Percentiles rank a stretch among this genome's conserved stretches.
Conservation (phyloP, 2,329 filamentous ascomycete species). For the Arthrobotrys entomopaga region DNA sequence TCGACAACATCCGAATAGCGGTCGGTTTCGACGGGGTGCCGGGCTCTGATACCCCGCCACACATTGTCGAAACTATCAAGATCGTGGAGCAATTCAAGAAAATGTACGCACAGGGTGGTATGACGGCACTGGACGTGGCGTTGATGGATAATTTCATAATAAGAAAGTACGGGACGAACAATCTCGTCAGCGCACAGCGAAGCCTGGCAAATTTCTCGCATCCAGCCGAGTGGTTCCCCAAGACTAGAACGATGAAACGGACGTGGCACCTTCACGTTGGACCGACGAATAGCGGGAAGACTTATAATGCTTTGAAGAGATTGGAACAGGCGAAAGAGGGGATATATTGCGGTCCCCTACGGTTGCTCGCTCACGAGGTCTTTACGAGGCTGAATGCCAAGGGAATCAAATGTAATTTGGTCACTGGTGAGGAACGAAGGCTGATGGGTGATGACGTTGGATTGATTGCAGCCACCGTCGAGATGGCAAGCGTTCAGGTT, state of each 20-base stretch:
- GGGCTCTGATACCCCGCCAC: not conserved
- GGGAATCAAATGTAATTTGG: constrained; percentile 77
- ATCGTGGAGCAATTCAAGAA: constrained; percentile 37
- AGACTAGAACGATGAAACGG: constrained; percentile 80
- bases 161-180: constrained; percentile 33
- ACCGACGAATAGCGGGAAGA: constrained; percentile 98
- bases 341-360: constrained; percentile 88
- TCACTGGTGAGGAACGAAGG: constrained; percentile 91
- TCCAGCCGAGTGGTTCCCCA: constrained; percentile 91
- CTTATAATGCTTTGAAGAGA: constrained; percentile 88
- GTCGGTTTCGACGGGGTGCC: constrained; percentile 8
- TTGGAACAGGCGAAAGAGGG: constrained; percentile 80
- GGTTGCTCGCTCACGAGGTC: constrained; percentile 92
- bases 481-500: constrained; percentile 76
- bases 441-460: constrained; percentile 70
- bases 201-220: constrained; percentile 44
- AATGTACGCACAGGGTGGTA: constrained; percentile 42
- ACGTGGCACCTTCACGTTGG: constrained; percentile 93
- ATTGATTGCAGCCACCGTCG: constrained; percentile 89
- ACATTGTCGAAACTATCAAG: constrained; percentile 9
- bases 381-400: constrained; percentile 84
- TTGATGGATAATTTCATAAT: constrained; percentile 53
- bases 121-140: constrained; percentile 37
- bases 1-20: constrained; percentile 40
- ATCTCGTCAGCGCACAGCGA: constrained; percentile 40